Evolutionary conservation across 768 basidiomycete species (phyloP), one percentile per base, ranked within the genome.

Genomic region (Lyophyllum decastes): DNA sequence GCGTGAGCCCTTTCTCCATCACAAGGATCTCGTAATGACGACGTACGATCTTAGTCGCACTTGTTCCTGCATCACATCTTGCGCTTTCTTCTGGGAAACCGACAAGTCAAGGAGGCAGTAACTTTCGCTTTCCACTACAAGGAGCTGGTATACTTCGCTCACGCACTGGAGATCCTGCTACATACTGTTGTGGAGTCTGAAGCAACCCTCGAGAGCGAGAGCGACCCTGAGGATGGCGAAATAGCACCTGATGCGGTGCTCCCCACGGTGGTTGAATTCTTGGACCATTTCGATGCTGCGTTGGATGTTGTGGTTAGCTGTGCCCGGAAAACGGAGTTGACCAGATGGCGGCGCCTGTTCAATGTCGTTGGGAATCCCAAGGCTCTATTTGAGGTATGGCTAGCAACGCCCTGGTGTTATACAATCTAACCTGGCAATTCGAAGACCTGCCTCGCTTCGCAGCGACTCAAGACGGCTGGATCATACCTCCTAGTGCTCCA

Each of bases 241-340:
- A 59, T 68, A 27, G 62, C 69, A n/a, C 58, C 70, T 16, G 72
- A 73, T 43, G 68, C 75, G 16, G 73, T 88, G 11, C 73, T 98
- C 27, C 80, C 87, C 0, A 76, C 78, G 2, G 88, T 90, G 9
- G 80, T 98, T 60, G 91, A 94, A 61, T 98, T 99, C 66, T 75
- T 99, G 61, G 97, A 99, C 66, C 87, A 98, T 68, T 98, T 98
- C 67, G 92, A 95, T 59, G 90, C 84, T 52, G 83, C 90, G 6
- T 73, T 98, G 55, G 94, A 98, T 57, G 95, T 98, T 7, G 92
- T 98, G 12, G 95, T 98, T 10, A 89, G 92, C 5, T 98, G 96
- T 65, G 96, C 97, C 19, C 81, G 97, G 52, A 99, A 99, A 76
- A 98, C 94, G 6, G 97, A 99, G 73, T 83, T 95, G 68, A 88